These are phyloP conservation scores for Globisporangium paddicum DNA, from an alignment of 352 stramenopile genomes.

Conservation along the genomic window DNA sequence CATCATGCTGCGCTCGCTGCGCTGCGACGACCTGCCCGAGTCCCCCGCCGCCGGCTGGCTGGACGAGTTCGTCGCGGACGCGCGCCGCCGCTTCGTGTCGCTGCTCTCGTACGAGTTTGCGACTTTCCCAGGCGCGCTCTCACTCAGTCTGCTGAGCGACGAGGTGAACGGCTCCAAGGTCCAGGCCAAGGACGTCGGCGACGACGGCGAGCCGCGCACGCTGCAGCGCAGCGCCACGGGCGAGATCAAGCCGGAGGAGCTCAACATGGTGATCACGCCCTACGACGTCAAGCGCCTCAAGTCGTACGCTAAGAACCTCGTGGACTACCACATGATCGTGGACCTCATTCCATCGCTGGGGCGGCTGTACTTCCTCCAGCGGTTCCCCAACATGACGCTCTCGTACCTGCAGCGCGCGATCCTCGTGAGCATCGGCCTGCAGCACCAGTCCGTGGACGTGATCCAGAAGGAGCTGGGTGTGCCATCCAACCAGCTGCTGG, in stretches of 20 bases:
- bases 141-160: slow-evolving; percentile 89
- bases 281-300: slow-evolving; percentile 98
- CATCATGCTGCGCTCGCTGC: slow-evolving; percentile 87
- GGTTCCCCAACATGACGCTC: slow-evolving; percentile 91
- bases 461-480: slow-evolving; percentile 93
- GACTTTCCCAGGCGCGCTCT: slow-evolving; percentile 87
- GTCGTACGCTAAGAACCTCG: slow-evolving; percentile 97
- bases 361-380: slow-evolving; percentile 95
- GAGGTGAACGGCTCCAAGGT: slow-evolving; percentile 2
- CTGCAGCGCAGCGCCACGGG: slow-evolving; percentile 61
- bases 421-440: slow-evolving; percentile 93
- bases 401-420: slow-evolving; percentile 95
- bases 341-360: slow-evolving; percentile 95
- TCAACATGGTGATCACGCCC: slow-evolving; percentile 92
- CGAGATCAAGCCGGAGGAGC: slow-evolving; percentile 82
- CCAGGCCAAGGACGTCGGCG: slow-evolving; percentile 20
- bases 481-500: slow-evolving; percentile 94
- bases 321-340: slow-evolving; percentile 99
- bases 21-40: slow-evolving; percentile 72
- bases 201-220: slow-evolving; percentile 17
- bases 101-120: slow-evolving; percentile 94
- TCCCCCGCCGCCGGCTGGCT: slow-evolving; percentile 90
- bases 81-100: slow-evolving; percentile 90
- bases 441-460: slow-evolving; percentile 92
- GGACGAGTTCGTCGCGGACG: slow-evolving; percentile 93